Evolutionary conservation across 371 early-diverging fungal genomes (phyloP).

Genomic region (Apophysomyces trapeziformis): DNA sequence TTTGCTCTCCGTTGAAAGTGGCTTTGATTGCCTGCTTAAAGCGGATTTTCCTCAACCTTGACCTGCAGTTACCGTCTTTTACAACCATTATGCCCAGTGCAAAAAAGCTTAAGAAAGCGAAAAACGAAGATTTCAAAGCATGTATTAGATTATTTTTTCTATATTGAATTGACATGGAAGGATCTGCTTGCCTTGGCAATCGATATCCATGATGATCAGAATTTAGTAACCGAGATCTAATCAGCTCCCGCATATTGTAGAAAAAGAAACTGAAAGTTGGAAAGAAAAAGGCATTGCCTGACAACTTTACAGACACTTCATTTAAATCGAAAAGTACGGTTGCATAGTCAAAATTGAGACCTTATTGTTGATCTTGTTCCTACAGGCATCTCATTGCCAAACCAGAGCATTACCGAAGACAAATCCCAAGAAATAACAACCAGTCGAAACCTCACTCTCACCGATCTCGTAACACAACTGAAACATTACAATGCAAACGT

Average conservation of each 20-base stretch:
- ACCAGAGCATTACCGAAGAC: slow-evolving; percentile 77
- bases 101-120: slow-evolving; percentile 74
- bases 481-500: slow-evolving; percentile 79
- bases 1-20: neutral
- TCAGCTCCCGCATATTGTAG: slow-evolving; percentile 35
- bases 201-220: neutral
- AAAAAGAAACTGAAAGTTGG: slow-evolving; percentile 94
- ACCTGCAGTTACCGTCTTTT: neutral
- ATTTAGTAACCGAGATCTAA: neutral
- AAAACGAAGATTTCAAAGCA: slow-evolving; percentile 84
- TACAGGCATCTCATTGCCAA: slow-evolving; percentile 75
- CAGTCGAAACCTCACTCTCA: slow-evolving; percentile 72
- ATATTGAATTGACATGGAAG: neutral
- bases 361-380: slow-evolving; percentile 4
- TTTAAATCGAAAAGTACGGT: slow-evolving; percentile 78
- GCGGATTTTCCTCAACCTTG: too few species aligned
- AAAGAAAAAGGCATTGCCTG: slow-evolving; percentile 79
- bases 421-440: slow-evolving; percentile 73
- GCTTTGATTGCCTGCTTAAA: neutral
- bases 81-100: slow-evolving; percentile 66
- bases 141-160: neutral
- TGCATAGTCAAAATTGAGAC: neutral
- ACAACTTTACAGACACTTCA: slow-evolving; percentile 84
- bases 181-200: neutral
- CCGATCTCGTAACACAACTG: slow-evolving; percentile 73